These are phyloP conservation scores for Cajanus cajan DNA, from an alignment of 306 rosid species.

Conservation along the genomic window DNA sequence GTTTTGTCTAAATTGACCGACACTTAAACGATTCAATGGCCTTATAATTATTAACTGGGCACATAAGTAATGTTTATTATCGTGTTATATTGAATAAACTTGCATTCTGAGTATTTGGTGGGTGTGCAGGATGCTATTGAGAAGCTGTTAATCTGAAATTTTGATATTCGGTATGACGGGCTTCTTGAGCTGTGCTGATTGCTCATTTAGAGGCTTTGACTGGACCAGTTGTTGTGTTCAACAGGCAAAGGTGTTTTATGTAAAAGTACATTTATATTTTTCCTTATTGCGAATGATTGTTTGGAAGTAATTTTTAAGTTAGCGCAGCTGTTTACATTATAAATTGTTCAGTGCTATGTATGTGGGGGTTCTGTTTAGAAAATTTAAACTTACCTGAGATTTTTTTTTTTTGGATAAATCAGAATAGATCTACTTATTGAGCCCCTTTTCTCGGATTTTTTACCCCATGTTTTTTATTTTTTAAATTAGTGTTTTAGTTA, in stretches of 20 bases:
- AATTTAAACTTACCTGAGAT: not conserved
- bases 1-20: not conserved
- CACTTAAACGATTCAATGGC: not conserved
- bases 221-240: slow-evolving; percentile 51
- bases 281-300: slow-evolving; percentile 27
- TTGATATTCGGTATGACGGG: slow-evolving; percentile 71
- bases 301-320: slow-evolving; percentile 22
- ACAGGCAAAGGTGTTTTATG: slow-evolving; percentile 31
- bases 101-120: slow-evolving; percentile 13
- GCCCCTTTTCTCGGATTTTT: not conserved
- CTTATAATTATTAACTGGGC: not conserved
- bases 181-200: slow-evolving; percentile 55
- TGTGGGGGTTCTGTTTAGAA: not conserved
- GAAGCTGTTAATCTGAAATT: slow-evolving; percentile 76
- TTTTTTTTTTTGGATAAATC: not conserved
- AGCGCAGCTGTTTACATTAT: slow-evolving; percentile 5
- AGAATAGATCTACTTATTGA: not conserved
- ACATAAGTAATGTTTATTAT: not conserved
- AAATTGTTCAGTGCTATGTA: not conserved
- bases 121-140: slow-evolving; percentile 85
- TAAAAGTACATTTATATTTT: slow-evolving; percentile 26
- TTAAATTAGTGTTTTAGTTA: not conserved
- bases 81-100: not conserved
- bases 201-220: slow-evolving; percentile 85
- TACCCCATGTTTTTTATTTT: too few relatives aligned